phyloP scores from a whole-genome alignment of 345 rosid species.

The Nephelium lappaceum region DNA sequence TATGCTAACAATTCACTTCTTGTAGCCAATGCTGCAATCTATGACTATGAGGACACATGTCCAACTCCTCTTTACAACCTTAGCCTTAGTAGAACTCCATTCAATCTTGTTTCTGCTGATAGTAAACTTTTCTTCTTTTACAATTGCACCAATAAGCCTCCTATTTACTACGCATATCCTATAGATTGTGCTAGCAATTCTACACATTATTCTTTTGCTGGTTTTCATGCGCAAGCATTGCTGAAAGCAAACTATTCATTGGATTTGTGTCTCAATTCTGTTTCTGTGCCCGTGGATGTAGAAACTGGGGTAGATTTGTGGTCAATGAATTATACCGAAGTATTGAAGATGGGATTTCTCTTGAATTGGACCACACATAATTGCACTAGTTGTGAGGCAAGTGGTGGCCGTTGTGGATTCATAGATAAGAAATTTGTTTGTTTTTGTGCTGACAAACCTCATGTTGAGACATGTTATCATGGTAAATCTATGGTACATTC shows the following conservation, averaged over 20 bases:
- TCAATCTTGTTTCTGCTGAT: conserved; percentile 28
- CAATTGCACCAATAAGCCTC: conserved; percentile 38
- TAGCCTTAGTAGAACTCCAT: conserved; percentile 51
- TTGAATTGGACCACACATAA: conserved; percentile 33
- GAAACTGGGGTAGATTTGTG: neutral
- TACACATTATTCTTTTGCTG: conserved; percentile 38
- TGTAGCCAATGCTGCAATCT: conserved; percentile 38
- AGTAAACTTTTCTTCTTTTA: conserved; percentile 40
- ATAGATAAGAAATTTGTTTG: conserved; percentile 6
- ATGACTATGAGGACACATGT: conserved; percentile 29
- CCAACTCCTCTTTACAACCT: conserved; percentile 46
- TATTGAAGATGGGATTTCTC: conserved; percentile 57
- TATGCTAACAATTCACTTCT: conserved; percentile 33
- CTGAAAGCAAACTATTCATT: neutral
- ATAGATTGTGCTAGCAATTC: conserved; percentile 39
- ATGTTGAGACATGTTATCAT: conserved; percentile 33
- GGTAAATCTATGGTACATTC: conserved; percentile 38
- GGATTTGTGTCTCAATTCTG: conserved; percentile 33
- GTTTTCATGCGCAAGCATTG: conserved; percentile 23
- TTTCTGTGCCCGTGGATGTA: conserved; percentile 33
- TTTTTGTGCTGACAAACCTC: conserved; percentile 36
- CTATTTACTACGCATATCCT: neutral
- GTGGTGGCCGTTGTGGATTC: conserved; percentile 27
- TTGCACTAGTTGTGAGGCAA: conserved; percentile 19
- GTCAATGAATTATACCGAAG: conserved; percentile 28